Base-by-base conservation (phyloP, 148 eudicot species). In the Chenopodium quinoa region DNA sequence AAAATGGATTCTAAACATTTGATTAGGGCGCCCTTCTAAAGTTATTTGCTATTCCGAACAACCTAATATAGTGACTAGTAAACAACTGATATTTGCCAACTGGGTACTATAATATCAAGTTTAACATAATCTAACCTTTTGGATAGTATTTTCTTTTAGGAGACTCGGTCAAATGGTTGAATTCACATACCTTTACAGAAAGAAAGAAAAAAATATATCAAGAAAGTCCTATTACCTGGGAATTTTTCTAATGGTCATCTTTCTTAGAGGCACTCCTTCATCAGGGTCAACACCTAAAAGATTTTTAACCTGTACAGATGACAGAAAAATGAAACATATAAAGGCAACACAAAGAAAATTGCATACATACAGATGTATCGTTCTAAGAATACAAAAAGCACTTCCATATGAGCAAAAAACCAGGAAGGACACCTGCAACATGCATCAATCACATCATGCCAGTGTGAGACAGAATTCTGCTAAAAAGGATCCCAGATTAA, bases 211-310 rank as follows among this genome's bases (percentile, higher is more conserved):
- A 37, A 20, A 44, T 0, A 22, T 0, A 3, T 12, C 17, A 44
- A 34, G 10, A 52, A 50, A 34, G n/a, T 47, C 66, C 78, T 8
- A 79, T 79, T 88, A 93, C 98, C 97, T 83, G 48, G 99, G 99
- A 79, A 96, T 91, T 88, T 90, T 93, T 77, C 99, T 81, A 64
- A 95, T 79, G 32, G 87, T 31, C 91, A 93, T 91, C 88, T 90
- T 96, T 86, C 97, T 89, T 56, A 93, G 86, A 72, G 97, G 93
- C 81, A 93, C 90, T 82, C 88, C 92, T 85, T 90, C 91, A 56
- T 90, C 91, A 37, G 96, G 94, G 82, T 93, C 90, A 86, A 95
- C 94, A 72, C 91, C 85, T 52, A 95, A 80, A 64, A 93, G 91
- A 88, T 91, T 95, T 85, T 95, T 95, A 78, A 95, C 96, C 98